Evolutionary conservation across 352 stramenopile species (phyloP).

Genomic region (Blastocystis sp.): DNA sequence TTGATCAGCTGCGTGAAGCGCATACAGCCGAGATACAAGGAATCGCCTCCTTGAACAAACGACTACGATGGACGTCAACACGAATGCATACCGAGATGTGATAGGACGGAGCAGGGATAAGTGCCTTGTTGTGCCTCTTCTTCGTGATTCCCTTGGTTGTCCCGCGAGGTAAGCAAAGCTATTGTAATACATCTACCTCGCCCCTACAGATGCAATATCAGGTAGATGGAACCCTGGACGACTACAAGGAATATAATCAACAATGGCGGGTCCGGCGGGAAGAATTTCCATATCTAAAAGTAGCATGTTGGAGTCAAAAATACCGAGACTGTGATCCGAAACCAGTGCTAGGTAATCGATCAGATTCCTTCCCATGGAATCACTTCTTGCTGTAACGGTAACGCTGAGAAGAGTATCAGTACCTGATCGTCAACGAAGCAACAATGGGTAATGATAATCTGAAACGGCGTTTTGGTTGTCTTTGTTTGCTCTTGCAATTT

Average conservation of each 20-base stretch:
- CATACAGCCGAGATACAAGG: neutral
- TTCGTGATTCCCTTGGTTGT: neutral
- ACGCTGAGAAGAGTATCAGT: too few relatives aligned
- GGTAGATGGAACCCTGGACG: neutral
- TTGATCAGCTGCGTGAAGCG: neutral
- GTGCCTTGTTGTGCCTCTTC: neutral
- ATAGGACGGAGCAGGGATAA: neutral
- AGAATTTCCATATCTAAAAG: neutral
- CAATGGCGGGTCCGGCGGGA: neutral
- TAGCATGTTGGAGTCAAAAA: neutral
- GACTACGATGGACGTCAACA: neutral
- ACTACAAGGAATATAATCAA: neutral
- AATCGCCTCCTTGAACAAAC: neutral
- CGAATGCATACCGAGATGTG: neutral
- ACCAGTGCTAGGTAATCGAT: neutral
- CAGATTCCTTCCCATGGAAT: too few relatives aligned
- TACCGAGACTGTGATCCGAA: neutral
- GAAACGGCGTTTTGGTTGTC: too few relatives aligned
- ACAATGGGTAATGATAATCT: too few relatives aligned
- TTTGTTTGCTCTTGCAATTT: too few relatives aligned
- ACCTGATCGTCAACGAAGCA: too few relatives aligned
- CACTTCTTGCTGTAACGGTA: too few relatives aligned
- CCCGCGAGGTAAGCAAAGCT: neutral
- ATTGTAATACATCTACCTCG: neutral
- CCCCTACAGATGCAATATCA: neutral